These are phyloP conservation scores for Trichoderma virens DNA, from an alignment of 495 filamentous ascomycete genomes.

Conservation along the genomic window DNA sequence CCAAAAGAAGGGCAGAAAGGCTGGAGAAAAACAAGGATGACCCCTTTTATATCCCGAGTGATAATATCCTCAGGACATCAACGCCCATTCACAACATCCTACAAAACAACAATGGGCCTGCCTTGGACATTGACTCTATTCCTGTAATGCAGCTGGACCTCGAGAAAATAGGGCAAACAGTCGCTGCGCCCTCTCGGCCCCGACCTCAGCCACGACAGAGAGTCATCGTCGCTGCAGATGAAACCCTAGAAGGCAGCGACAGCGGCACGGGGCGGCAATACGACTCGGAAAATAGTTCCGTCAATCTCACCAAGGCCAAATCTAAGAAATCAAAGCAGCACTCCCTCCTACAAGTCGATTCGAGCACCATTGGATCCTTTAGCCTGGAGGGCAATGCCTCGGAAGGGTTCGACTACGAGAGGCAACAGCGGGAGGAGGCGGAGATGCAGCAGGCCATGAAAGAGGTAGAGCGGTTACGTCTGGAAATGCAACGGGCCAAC, in stretches of 20 bases:
- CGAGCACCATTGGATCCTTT: conserved; percentile 63
- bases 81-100: conserved; percentile 69
- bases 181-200: conserved; percentile 18
- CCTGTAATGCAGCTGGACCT: conserved; percentile 89
- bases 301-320: conserved; percentile 21
- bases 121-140: conserved; percentile 84
- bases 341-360: conserved; percentile 72
- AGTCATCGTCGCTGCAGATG: conserved; percentile 56
- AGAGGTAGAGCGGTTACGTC: conserved; percentile 72
- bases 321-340: conserved; percentile 34
- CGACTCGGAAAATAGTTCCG: conserved; percentile 38
- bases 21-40: conserved; percentile 80
- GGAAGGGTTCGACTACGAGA: conserved; percentile 39
- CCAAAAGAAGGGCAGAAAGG: conserved; percentile 58
- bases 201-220: conserved; percentile 33
- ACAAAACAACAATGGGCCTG: conserved; percentile 57
- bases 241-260: conserved; percentile 36
- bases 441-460: conserved; percentile 81
- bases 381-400: conserved; percentile 45
- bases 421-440: conserved; percentile 56
- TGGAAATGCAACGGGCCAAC: conserved; percentile 87
- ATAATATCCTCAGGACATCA: conserved; percentile 38
- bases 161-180: conserved; percentile 33
- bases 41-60: conserved; percentile 81
- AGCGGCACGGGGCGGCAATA: conserved; percentile 32